Evolutionary conservation across 768 basidiomycete genomes (phyloP), one percentile per base, ranked within the genome.

Genomic region (Kondoa malvinella): DNA sequence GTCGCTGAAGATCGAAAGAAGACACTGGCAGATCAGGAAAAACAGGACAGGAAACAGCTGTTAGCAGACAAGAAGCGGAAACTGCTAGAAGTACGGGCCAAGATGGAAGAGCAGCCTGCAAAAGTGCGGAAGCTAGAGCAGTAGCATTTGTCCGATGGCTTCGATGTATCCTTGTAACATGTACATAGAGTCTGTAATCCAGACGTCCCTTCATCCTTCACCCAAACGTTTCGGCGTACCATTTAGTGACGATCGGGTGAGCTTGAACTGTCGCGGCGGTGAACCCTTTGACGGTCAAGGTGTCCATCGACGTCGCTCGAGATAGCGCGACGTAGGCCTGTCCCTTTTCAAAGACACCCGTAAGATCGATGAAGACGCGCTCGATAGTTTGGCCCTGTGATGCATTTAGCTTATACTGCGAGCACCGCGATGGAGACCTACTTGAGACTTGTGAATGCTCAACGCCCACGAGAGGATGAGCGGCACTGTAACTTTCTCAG

Each of bases 241-340:
- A n/a, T n/a, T n/a, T n/a, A n/a, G n/a, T 61, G 59, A 61, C 59
- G 59, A 61, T 27, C n/a, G 59, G 59, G 31, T 61, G 26, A 61
- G 59, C 59, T 32, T 32, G 59, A 4, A 61, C 59, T 8, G 25
- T 25, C 59, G 26, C 31, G 8, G 26, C 59, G 4, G 59, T 12
- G 59, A 61, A 61, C 8, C 31, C 31, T 16, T 27, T 61, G 26
- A 61, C 59, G 8, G 4, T 4, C 59, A 61, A 27, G 31, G 26
- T 32, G 16, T 61, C 59, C 31, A 27, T 61, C 8, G 59, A 27
- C 8, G 26, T 27, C 4, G 59, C 59, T 12, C 59, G 59, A 27
- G 59, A 61, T 25, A 61, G 31, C 17, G 59, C 59, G 59, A 61
- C 59, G 59, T 61, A 61, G 26, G 59, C 59, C n/a, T 61, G 59